Conservation (phyloP, 2,329 filamentous ascomycete species). For the Phaeophleospora eucalypticola region DNA sequence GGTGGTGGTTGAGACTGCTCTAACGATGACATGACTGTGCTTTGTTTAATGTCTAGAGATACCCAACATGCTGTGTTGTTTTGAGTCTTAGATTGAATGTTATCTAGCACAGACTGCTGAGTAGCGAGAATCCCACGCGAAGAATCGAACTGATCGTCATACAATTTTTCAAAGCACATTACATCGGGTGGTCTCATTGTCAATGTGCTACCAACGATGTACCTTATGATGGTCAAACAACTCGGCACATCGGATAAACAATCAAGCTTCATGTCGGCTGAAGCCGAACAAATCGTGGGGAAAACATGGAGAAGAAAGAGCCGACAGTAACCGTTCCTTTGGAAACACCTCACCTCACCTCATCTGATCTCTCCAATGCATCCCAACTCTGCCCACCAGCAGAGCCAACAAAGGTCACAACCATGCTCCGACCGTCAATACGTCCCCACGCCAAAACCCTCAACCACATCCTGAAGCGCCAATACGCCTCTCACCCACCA, state of each 20-base stretch:
- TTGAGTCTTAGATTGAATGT: no score
- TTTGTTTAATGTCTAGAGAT: background rate
- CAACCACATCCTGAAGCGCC: conserved; percentile 1
- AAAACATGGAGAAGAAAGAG: background rate
- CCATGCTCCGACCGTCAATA: background rate
- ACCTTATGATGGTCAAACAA: no score
- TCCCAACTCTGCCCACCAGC: background rate
- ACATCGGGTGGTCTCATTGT: no score
- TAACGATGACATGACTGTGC: no score
- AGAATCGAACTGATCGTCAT: no score
- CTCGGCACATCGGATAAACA: no score
- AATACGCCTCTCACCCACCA: conserved; percentile 49
- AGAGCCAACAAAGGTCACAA: background rate
- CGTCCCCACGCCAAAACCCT: background rate
- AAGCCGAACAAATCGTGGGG: background rate
- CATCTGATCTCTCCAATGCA: background rate
- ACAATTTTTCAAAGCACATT: no score
- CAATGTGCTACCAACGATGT: no score
- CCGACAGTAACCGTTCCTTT: background rate
- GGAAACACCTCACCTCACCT: background rate
- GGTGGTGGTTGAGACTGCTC: no score
- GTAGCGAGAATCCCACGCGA: no score
- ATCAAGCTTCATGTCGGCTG: no score
- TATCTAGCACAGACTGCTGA: no score
- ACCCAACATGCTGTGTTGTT: conserved; percentile 3